phyloP scores from a whole-genome alignment of 140 eudicot species.

The Senecio squalidus region DNA sequence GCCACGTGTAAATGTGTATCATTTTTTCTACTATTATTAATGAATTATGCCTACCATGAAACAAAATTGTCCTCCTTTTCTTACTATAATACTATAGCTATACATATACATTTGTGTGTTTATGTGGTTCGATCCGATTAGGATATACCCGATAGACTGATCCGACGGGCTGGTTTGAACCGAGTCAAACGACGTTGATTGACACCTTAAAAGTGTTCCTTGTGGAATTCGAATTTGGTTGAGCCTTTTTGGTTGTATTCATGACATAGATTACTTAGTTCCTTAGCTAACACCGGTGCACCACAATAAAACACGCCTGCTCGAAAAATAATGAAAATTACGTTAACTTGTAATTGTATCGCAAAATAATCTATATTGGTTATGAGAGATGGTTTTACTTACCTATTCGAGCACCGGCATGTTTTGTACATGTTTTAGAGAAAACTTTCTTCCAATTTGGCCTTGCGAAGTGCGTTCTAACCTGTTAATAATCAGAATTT shows the following conservation, averaged over 20 bases:
- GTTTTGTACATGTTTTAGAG: conserved; percentile 68
- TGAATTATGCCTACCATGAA: conserved; percentile 15
- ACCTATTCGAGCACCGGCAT: conserved; percentile 94
- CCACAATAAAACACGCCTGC: conserved; percentile 97
- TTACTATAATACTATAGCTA: conserved; percentile 20
- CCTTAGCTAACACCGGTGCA: conserved; percentile 80
- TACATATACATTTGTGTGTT: conserved; percentile 19
- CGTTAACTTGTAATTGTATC: not conserved
- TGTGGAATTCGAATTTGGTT: conserved; percentile 87
- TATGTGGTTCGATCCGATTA: too few relatives aligned
- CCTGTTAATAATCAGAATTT: conserved; percentile 52
- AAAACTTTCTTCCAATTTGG: conserved; percentile 96
- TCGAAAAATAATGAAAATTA: conserved; percentile 10
- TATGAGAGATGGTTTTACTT: conserved; percentile 12
- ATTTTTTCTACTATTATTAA: not conserved
- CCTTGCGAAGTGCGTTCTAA: conserved; percentile 73
- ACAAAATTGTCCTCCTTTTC: conserved; percentile 21
- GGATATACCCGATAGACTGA: too few relatives aligned
- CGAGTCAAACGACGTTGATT: too few relatives aligned
- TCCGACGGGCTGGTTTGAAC: too few relatives aligned
- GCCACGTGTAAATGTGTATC: not conserved
- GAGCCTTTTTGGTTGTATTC: conserved; percentile 89
- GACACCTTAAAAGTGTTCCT: conserved; percentile 65
- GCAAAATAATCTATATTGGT: not conserved
- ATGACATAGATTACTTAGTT: conserved; percentile 63